These are phyloP conservation scores for Alternaria ventricosa DNA, from an alignment of 2,329 filamentous ascomycete genomes.

Conservation along the genomic window DNA sequence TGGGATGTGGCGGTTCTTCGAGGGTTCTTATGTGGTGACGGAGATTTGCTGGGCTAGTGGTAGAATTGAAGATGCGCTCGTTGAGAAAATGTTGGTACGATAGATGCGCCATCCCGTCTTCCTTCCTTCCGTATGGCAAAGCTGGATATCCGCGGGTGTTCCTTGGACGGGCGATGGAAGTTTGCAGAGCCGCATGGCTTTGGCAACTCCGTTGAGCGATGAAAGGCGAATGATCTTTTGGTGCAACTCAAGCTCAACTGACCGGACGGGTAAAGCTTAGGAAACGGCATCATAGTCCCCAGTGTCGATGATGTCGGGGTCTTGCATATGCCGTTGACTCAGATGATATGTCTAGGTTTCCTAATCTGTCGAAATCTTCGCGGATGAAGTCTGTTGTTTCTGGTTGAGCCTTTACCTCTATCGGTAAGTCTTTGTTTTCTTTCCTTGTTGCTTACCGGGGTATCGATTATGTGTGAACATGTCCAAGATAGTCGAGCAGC, in stretches of 20 bases:
- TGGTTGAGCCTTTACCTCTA: neutral
- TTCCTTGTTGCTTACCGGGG: neutral
- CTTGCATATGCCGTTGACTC: neutral
- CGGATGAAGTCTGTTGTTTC: neutral
- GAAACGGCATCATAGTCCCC: neutral
- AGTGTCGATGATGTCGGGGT: neutral
- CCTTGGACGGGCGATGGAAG: neutral
- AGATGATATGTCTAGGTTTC: neutral
- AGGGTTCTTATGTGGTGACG: neutral
- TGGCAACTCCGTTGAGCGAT: too few species aligned
- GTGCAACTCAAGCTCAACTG: neutral
- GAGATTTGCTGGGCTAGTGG: neutral
- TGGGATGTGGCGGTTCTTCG: neutral
- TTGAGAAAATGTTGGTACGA: neutral
- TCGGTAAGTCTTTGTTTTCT: neutral
- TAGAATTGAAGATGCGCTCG: neutral
- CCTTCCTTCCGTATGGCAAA: neutral
- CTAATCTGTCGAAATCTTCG: neutral
- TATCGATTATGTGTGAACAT: neutral
- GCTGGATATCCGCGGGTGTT: neutral
- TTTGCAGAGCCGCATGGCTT: too few species aligned
- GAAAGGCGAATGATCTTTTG: neutral
- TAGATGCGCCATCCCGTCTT: neutral
- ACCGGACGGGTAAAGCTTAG: neutral
- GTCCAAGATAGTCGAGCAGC: neutral